Percentiles rank a stretch among this genome's conserved stretches.
Conservation (phyloP, 305 asterid genomes). For the Caryopteris hybrid region DNA sequence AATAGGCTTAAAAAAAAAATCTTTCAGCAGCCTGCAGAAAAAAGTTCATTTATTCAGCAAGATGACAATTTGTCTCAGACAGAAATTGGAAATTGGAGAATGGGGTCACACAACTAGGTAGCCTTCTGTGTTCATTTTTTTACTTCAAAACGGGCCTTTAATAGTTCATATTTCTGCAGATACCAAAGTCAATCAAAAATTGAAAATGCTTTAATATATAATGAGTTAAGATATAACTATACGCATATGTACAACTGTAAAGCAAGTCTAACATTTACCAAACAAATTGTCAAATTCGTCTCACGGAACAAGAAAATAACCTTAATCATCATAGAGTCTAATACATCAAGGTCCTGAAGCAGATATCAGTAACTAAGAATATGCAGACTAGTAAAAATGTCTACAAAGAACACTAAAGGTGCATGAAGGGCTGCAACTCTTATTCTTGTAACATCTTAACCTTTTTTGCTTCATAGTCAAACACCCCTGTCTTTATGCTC, state of each 20-base stretch:
- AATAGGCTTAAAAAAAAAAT: neutral
- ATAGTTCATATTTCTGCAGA: too few species aligned
- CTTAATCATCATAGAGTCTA: neutral
- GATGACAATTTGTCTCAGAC: neutral
- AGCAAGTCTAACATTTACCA: neutral
- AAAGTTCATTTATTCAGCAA: neutral
- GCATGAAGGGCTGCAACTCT: too few species aligned
- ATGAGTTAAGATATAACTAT: neutral
- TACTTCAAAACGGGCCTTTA: too few species aligned
- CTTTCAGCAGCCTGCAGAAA: neutral
- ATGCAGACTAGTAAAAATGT: neutral
- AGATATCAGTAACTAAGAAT: neutral
- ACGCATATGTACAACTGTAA: neutral
- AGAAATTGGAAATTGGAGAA: neutral
- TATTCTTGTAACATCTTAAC: neutral
- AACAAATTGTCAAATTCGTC: neutral
- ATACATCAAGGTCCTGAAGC: neutral
- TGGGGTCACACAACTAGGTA: neutral
- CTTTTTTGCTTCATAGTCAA: neutral
- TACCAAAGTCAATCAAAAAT: too few species aligned
- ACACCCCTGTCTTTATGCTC: neutral
- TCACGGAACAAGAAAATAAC: neutral
- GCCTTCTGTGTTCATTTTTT: too few species aligned
- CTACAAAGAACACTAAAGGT: too few species aligned
- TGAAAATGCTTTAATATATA: too few species aligned